phyloP scores from a whole-genome alignment of 345 rosid genomes.

The Euphorbia tirucalli region DNA sequence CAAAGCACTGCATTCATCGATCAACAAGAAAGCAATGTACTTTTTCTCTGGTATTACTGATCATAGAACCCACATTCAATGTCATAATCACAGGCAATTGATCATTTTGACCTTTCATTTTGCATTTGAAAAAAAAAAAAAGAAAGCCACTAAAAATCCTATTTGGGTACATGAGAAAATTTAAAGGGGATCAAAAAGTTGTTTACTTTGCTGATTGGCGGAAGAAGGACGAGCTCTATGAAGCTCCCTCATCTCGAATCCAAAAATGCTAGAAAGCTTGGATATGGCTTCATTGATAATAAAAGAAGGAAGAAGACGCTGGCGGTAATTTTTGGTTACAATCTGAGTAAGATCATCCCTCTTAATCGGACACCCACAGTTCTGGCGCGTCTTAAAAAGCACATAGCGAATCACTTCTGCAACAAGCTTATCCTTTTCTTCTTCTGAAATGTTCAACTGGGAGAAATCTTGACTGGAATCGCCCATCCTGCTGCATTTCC shows the following conservation, averaged over 20 bases:
- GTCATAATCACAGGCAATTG: not conserved
- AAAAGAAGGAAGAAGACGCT: conserved; percentile 57
- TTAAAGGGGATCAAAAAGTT: not conserved
- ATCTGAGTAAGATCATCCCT: conserved; percentile 87
- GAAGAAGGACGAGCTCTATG: conserved; percentile 62
- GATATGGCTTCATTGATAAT: conserved; percentile 68
- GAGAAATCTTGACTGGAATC: conserved; percentile 41
- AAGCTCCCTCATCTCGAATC: conserved; percentile 79
- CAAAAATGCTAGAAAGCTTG: conserved; percentile 63
- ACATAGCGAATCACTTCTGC: conserved; percentile 78
- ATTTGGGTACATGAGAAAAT: not conserved
- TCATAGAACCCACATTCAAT: not conserved
- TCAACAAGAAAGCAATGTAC: too few species aligned
- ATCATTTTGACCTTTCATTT: not conserved
- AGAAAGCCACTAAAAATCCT: not conserved
- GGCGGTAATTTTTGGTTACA: conserved; percentile 67
- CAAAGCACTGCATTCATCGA: too few species aligned
- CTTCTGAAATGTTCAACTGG: conserved; percentile 66
- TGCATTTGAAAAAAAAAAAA: not conserved
- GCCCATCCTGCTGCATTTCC: conserved; percentile 42
- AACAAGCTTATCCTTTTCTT: conserved; percentile 92
- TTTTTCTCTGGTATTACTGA: not conserved
- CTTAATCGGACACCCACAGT: conserved; percentile 77
- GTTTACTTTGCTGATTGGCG: conserved; percentile 48
- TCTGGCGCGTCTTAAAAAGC: conserved; percentile 75